Base-by-base conservation (phyloP, 306 rosid species). In the Astragalus membranaceus region DNA sequence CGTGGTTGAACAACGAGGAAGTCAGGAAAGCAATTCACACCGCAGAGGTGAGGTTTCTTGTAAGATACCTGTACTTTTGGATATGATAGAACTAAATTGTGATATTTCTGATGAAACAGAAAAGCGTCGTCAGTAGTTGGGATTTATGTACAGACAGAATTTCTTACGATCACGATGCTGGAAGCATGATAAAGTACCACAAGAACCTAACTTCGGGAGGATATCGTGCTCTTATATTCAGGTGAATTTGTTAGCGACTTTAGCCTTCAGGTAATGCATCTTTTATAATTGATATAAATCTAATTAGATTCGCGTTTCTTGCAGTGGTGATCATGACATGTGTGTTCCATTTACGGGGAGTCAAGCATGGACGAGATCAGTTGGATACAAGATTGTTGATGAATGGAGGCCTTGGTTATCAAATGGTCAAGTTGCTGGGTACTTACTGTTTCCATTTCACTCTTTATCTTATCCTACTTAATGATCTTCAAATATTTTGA, bases 311-410 rank as follows among this genome's bases (percentile, higher is more conserved):
- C 12, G 7, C 2, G 12, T 64, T 68, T 78, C 29, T 56, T 37
- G 63, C 85, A 90, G 98, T 26, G 98, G 98, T 6, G 98, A 93
- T 81, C 97, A 90, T 75, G 98, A 93, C 66, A 67, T 93, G 94
- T 93, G 97, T 77, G 96, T 90, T 80, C 98, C 98, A 4, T 93
- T 29, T 82, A 90, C 97, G 1, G 97, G 98, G 58, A 84, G 83
- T 37, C 54, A 88, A 83, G 92, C 97, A 0, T 93, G 98, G 97
- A 91, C 96, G 3, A 84, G 82, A 84, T 88, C 97, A 16, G 0
- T 93, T 1, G 97, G 96, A 57, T 90, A 90, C 82, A 82, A 84
- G 74, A 72, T 88, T 67, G 67, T 82, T 51, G 94, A 90, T 54
- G 90, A 87, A 65, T 93, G 97, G 98, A 90, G 98, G 72, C 79